phyloP scores from a whole-genome alignment of 768 basidiomycete genomes.

The Mycena capillaripes region DNA sequence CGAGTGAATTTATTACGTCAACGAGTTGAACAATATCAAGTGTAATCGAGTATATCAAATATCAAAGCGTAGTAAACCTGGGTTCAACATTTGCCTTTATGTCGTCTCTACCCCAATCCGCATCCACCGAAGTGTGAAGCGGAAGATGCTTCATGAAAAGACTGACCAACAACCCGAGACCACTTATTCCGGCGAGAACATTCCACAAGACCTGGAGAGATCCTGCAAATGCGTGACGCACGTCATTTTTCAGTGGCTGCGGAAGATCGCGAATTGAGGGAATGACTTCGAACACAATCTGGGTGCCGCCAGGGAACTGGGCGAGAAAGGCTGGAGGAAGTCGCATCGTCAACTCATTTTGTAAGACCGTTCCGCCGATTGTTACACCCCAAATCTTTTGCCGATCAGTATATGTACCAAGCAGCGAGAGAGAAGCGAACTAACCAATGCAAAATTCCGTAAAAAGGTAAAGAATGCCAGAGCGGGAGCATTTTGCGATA shows the following conservation, averaged over 20 bases:
- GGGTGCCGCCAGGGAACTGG: slow-evolving; percentile 51
- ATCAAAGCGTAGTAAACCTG: too few species aligned
- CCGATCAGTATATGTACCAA: too few species aligned
- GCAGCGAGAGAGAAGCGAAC: not conserved
- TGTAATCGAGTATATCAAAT: too few species aligned
- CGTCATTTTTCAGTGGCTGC: slow-evolving; percentile 46
- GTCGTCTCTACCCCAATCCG: slow-evolving; percentile 36
- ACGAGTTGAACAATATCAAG: too few species aligned
- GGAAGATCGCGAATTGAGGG: slow-evolving; percentile 54
- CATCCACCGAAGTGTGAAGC: slow-evolving; percentile 45
- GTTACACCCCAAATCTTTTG: slow-evolving; percentile 64
- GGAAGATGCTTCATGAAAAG: slow-evolving; percentile 49
- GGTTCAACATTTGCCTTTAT: too few species aligned
- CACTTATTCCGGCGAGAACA: slow-evolving; percentile 52
- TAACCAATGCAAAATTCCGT: not conserved
- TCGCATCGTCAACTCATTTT: slow-evolving; percentile 59
- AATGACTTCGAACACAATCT: slow-evolving; percentile 57
- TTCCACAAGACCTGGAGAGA: slow-evolving; percentile 55
- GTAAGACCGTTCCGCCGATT: slow-evolving; percentile 64
- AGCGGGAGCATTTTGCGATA: slow-evolving; percentile 57
- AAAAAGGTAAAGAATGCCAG: slow-evolving; percentile 57
- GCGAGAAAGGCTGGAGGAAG: slow-evolving; percentile 58
- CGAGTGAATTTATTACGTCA: too few species aligned
- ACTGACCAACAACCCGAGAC: slow-evolving; percentile 46
- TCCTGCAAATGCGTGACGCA: slow-evolving; percentile 55